Percentiles rank a stretch among this genome's conserved stretches.
phyloP scores from a whole-genome alignment of 805 yeast species.

The Metschnikowia matae region DNA sequence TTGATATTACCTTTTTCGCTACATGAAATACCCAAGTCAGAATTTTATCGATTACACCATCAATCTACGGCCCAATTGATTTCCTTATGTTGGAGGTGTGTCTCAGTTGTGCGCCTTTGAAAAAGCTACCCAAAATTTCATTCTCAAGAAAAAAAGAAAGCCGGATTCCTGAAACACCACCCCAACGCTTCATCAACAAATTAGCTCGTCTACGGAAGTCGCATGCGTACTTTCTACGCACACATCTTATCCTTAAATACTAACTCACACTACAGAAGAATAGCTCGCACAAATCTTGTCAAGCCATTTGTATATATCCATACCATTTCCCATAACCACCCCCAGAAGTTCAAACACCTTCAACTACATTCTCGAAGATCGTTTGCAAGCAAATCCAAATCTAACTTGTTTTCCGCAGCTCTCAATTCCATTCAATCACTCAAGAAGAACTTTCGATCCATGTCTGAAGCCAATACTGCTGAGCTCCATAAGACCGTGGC shows the following conservation, averaged over 20 bases:
- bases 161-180: background rate
- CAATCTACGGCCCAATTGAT: background rate
- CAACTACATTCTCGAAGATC: background rate
- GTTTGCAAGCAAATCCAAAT: background rate
- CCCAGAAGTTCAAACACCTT: background rate
- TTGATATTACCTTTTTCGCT: no score
- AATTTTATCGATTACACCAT: background rate
- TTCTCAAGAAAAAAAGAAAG: background rate
- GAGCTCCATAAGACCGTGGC: slow-evolving; percentile 44
- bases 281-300: slow-evolving; percentile 4
- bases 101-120: background rate
- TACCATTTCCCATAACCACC: background rate
- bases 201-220: background rate
- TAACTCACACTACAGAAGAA: slow-evolving; percentile 2
- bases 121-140: slow-evolving; percentile 3
- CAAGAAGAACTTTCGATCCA: slow-evolving; percentile 4
- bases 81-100: background rate
- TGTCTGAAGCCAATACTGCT: slow-evolving; percentile 17
- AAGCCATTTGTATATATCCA: slow-evolving; percentile 5
- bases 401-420: slow-evolving; percentile 1
- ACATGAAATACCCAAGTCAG: background rate
- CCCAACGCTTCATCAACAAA: background rate
- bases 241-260: background rate
- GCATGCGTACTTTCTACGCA: slow-evolving; percentile 2
- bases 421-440: background rate